Evolutionary conservation across 176 grass and related monocot genomes (phyloP).

Genomic region (Thinopyrum elongatum): DNA sequence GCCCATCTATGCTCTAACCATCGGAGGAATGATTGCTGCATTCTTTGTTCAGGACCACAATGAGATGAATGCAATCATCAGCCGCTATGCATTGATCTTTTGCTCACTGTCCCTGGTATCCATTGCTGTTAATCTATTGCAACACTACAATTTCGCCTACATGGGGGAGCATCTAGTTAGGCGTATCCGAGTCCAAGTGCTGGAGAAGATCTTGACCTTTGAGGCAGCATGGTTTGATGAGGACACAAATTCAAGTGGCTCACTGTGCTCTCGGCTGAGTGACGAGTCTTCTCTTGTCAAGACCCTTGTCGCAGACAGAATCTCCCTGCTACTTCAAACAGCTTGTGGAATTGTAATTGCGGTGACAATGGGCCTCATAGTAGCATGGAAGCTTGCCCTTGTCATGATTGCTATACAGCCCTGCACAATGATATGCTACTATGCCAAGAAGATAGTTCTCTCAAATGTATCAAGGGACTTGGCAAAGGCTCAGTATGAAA

Average conservation of each 20-base stretch:
- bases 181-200: constrained; percentile 75
- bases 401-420: constrained; percentile 99
- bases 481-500: constrained; percentile 85
- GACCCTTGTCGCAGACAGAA: constrained; percentile 91
- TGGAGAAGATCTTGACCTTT: constrained; percentile 93
- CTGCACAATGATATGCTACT: constrained; percentile 83
- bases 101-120: constrained; percentile 80
- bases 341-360: constrained; percentile 80
- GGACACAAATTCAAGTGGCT: constrained; percentile 81
- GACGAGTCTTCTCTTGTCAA: constrained; percentile 91
- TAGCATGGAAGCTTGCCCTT: constrained; percentile 97
- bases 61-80: constrained; percentile 81
- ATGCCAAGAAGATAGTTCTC: constrained; percentile 89
- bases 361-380: constrained; percentile 78
- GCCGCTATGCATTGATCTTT: constrained; percentile 74
- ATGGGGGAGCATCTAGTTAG: constrained; percentile 95
- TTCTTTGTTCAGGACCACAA: constrained; percentile 79
- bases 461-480: constrained; percentile 86
- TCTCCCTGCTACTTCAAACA: constrained; percentile 93
- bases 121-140: constrained; percentile 77
- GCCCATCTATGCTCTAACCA: constrained; percentile 85
- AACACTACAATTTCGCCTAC: constrained; percentile 89
- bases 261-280: constrained; percentile 80
- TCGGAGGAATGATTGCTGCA: constrained; percentile 92
- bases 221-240: constrained; percentile 98